Percentiles rank a stretch among this genome's conserved stretches.
phyloP scores from a whole-genome alignment of 2,329 filamentous ascomycete species.

The Clonostachys rosea region DNA sequence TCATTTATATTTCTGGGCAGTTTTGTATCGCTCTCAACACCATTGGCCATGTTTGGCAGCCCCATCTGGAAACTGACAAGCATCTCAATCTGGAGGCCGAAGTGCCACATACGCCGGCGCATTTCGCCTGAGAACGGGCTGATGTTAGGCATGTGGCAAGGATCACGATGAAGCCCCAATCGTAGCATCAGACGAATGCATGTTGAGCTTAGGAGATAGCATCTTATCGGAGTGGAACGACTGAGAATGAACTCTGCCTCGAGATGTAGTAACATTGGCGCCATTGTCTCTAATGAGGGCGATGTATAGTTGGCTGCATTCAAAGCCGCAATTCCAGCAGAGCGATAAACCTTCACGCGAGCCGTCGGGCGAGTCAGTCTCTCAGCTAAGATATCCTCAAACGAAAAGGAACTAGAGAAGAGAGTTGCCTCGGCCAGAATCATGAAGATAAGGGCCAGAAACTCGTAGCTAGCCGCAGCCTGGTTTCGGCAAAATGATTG shows the following conservation, averaged over 20 bases:
- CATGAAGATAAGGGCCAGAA: conserved; percentile 48
- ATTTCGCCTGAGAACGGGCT: conserved; percentile 41
- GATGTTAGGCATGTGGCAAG: conserved; percentile 42
- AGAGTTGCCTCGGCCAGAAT: conserved; percentile 34
- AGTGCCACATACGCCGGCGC: conserved; percentile 39
- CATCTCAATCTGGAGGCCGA: conserved; percentile 51
- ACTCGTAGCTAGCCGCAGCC: conserved; percentile 29
- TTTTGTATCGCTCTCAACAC: conserved; percentile 5
- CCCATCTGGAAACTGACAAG: conserved; percentile 61
- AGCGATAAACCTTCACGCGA: conserved; percentile 40
- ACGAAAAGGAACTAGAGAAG: conserved; percentile 36
- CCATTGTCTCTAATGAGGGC: no score
- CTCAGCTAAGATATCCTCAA: conserved; percentile 36
- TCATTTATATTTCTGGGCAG: conserved; percentile 7
- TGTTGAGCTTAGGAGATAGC: conserved; percentile 46
- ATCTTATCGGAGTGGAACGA: conserved; percentile 44
- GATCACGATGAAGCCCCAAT: conserved; percentile 55
- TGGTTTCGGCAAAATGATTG: conserved; percentile 42
- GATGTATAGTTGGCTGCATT: no score
- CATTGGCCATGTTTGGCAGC: conserved; percentile 53
- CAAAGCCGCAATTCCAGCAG: no score
- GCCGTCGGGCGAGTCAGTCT: conserved; percentile 32
- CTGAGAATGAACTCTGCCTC: conserved; percentile 50
- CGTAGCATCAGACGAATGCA: conserved; percentile 50
- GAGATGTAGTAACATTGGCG: conserved; percentile 37